Base-by-base conservation (phyloP, 768 basidiomycete species). In the Pulveroboletus sp. region DNA sequence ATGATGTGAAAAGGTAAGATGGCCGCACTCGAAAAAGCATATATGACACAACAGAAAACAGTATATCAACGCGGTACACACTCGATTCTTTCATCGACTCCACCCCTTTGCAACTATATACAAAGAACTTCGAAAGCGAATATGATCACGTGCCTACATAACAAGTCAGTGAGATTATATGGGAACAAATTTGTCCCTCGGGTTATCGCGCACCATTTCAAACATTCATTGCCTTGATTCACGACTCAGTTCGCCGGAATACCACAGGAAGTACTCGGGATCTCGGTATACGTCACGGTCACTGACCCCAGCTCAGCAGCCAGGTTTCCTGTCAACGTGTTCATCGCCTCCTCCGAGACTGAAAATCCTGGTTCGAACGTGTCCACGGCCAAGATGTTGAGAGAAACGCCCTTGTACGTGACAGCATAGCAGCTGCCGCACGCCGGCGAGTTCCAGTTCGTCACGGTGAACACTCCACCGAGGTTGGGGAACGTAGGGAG, bases 381-480 rank as follows among this genome's bases (percentile, higher is more conserved):
- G 53, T 87, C 85, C 35, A 86, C 72, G 2, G 77, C 85, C 9
- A 79, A 53, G 13, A 85, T 63, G 42, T 75, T 73, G 60, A 85
- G 67, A 42, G 64, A 76, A 34, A 49, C 73, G 20, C 2, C 35
- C 0, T 40, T 47, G 40, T 57, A 69, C 10, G 58, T 65, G 33
- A 71, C 51, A 5, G 52, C 48, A 37, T 70, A 71, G 46, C 68
- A 69, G 4, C 55, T 12, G 14, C 68, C 68, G 20, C 68, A 71
- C 16, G 47, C 31, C 0, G 64, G n/a, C n/a, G n/a, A n/a, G n/a
- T n/a, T n/a, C n/a, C n/a, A 65, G 1, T 58, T 56, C 10, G 36
- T n/a, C 21, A 69, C 55, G 25, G 60, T 62, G 33, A 45, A 48
- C 5, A 45, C 54, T 1, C 56, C 73, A 23, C 74, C 70, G 34